Conservation (phyloP, 1,139 yeast genomes). For the Yamadazyma dushanensis region DNA sequence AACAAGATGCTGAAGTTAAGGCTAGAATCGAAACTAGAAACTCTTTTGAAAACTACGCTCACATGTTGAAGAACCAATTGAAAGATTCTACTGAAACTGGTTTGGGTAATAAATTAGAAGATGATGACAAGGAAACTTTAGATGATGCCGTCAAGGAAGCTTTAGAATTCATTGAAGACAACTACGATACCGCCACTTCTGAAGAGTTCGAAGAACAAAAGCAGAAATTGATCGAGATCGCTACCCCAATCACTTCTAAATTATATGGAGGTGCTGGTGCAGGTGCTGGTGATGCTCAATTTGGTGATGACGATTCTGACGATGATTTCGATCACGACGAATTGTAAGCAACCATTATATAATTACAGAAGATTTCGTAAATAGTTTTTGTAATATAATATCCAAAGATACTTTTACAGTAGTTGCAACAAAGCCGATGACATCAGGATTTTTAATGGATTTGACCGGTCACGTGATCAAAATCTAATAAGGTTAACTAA, state of each 20-base stretch:
- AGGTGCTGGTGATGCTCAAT: slow-evolving; percentile 41
- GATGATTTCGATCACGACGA: slow-evolving; percentile 65
- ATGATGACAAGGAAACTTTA: slow-evolving; percentile 89
- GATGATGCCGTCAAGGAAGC: slow-evolving; percentile 87
- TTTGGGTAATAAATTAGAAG: slow-evolving; percentile 76
- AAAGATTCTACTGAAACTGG: slow-evolving; percentile 61
- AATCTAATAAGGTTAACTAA: slow-evolving; percentile 1
- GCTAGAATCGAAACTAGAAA: slow-evolving; percentile 70
- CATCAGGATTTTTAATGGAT: too few relatives aligned
- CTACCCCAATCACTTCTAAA: slow-evolving; percentile 92
- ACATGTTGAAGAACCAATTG: slow-evolving; percentile 53
- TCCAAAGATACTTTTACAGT: not conserved
- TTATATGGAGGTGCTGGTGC: slow-evolving; percentile 63
- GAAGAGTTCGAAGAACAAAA: slow-evolving; percentile 95
- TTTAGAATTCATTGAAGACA: slow-evolving; percentile 86
- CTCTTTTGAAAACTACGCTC: slow-evolving; percentile 51
- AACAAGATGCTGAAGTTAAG: slow-evolving; percentile 80
- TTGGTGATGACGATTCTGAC: slow-evolving; percentile 59
- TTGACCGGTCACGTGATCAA: slow-evolving; percentile 1
- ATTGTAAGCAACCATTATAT: slow-evolving; percentile 26
- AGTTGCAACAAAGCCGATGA: not conserved
- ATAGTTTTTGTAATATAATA: slow-evolving; percentile 3
- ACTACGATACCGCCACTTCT: slow-evolving; percentile 80
- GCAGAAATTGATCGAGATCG: slow-evolving; percentile 79
- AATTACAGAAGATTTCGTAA: not conserved